Evolutionary conservation across 2,329 filamentous ascomycete genomes (phyloP).

Genomic region (Alternaria sp.): DNA sequence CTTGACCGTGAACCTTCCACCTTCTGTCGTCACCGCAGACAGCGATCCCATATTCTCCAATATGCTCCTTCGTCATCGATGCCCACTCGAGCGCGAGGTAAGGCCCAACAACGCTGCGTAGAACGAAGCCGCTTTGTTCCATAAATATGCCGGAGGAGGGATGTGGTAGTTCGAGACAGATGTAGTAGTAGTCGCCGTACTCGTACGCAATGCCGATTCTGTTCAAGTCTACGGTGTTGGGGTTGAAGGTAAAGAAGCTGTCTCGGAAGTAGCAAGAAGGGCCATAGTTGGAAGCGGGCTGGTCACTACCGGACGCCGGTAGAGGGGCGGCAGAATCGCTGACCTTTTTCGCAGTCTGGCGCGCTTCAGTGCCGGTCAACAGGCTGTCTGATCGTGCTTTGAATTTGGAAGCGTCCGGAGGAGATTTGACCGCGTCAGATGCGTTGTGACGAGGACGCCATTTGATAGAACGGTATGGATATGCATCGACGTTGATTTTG

Average conservation of each 20-base stretch:
- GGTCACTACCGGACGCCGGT: not conserved
- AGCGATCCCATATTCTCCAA: not conserved
- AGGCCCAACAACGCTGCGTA: not conserved
- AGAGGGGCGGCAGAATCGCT: not conserved
- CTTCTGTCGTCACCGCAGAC: not conserved
- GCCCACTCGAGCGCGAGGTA: conserved; percentile 2
- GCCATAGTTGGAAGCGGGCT: not conserved
- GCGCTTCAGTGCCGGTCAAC: not conserved
- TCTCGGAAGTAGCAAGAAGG: not conserved
- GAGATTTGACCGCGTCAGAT: not conserved
- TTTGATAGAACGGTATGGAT: not conserved
- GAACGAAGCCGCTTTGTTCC: not conserved
- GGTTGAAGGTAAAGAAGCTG: not conserved
- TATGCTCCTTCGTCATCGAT: not conserved
- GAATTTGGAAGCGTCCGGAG: not conserved
- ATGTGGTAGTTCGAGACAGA: not conserved
- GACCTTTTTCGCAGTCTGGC: not conserved
- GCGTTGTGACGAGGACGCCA: not conserved
- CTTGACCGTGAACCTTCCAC: not conserved
- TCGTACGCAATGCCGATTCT: conserved; percentile 8
- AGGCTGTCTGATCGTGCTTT: not conserved
- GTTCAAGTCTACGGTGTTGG: conserved; percentile 1
- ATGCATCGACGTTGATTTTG: not conserved
- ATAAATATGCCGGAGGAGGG: not conserved
- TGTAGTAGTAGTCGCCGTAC: not conserved